These are phyloP conservation scores for Colletotrichum graminicola DNA, from an alignment of 2,329 filamentous ascomycete genomes.

Conservation along the genomic window DNA sequence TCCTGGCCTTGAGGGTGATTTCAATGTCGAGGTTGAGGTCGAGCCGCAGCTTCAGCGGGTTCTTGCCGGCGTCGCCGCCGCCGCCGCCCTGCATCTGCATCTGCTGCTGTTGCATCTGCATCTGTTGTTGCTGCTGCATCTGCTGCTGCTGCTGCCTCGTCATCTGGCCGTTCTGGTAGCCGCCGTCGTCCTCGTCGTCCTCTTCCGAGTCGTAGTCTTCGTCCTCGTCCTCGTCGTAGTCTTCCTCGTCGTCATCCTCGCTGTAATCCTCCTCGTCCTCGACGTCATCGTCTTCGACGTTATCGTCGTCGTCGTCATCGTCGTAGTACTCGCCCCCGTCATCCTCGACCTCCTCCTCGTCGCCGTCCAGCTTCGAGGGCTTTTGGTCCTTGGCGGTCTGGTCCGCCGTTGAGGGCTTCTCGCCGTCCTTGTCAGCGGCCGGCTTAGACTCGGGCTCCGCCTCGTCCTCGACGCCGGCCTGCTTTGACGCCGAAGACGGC, in stretches of 20 bases:
- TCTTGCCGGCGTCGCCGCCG: constrained; percentile 43
- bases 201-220: constrained; percentile 43
- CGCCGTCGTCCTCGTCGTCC: constrained; percentile 30
- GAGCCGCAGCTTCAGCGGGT: constrained; percentile 44
- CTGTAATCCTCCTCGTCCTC: constrained; percentile 27
- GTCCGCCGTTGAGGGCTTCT: constrained; percentile 33
- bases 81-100: constrained; percentile 46
- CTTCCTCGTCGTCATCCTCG: constrained; percentile 43
- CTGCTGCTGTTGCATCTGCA: constrained; percentile 46
- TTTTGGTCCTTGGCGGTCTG: constrained; percentile 38
- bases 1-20: constrained; percentile 86
- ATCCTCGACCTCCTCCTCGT: constrained; percentile 28
- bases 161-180: constrained; percentile 33
- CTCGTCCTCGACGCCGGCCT: constrained; percentile 44
- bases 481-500: constrained; percentile 7
- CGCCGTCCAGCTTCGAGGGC: constrained; percentile 23
- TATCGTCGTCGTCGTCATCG: constrained; percentile 29
- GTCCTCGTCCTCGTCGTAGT: constrained; percentile 30
- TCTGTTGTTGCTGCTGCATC: constrained; percentile 43
- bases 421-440: background rate
- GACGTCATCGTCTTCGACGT: constrained; percentile 34
- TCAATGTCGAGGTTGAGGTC: constrained; percentile 85
- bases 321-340: constrained; percentile 8
- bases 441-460: constrained; percentile 35
- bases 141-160: constrained; percentile 33